Base-by-base conservation (phyloP, 345 rosid genomes). In the Euphorbia tirucalli region DNA sequence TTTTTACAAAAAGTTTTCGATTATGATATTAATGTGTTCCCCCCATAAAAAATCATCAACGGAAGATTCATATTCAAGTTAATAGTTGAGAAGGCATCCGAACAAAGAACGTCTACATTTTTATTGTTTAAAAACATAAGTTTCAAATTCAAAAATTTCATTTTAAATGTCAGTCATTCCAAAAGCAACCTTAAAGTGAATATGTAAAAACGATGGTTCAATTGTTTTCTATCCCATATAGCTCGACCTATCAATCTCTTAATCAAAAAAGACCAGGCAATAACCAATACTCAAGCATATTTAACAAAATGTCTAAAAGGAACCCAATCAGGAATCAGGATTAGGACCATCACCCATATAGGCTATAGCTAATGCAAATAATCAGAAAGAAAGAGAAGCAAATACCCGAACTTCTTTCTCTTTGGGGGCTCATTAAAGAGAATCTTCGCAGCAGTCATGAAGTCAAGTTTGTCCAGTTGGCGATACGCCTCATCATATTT, bases 401-500 rank as follows among this genome's bases (percentile, higher is more conserved):
- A 71, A 57, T 89, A 95, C 97, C 97, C 99, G 58, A 92, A 90
- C 72, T 89, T 84, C 76, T 84, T 88, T 68, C 82, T 84, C 74
- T 84, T 90, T 1, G 92, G 85, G 24, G 88, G 81, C n/a, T 75
- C 81, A 64, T 85, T 76, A 85, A 90, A 90, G 75, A 95, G 82
- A 44, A 95, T 90, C 79, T 88, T 84, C 49, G 97, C 78, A 28
- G 99, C 96, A 9, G 88, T 86, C 71, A 63, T 77, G 86, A 92
- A 90, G 77, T 95, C 93, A 49, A 92, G 90, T 41, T 88, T 89
- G 54, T 88, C 91, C 21, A 95, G 85, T 77, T 88, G 87, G 77
- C 78, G 76, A 59, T 87, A 88, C 0, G 87, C 75, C 70, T 89
- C 96, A 0, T 79, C 50, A 82, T 88, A 86, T 59, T 74, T 81